Evolutionary conservation across 768 basidiomycete genomes (phyloP), one percentile per base, ranked within the genome.

Genomic region (Collybiopsis luxurians): DNA sequence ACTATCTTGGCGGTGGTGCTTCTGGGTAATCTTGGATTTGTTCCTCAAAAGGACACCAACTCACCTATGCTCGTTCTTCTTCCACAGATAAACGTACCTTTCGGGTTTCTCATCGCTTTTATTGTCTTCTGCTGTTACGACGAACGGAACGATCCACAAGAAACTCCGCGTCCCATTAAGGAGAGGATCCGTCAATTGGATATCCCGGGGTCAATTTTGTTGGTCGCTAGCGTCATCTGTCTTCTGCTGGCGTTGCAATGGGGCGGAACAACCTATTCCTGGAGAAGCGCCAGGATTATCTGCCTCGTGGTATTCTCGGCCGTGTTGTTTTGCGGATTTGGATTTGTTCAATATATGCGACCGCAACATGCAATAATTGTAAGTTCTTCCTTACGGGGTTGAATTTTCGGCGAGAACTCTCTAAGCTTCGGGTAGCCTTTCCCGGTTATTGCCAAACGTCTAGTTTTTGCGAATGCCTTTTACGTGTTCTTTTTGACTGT

Each of bases 241-340:
- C 59, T 61, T 1, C 60, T 63, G 42, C 66, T 79, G 4, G 72
- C 78, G 4, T 64, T 80, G 0, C 73, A 77, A 53, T 77, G 75
- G 74, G 79, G 78, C 24, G 78, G 79, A 0, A 71, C 74, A 60
- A 63, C 65, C n/a, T 73, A 75, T 59, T 62, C 74, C 0, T 81
- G 79, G 79, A 61, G 56, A 47, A 69, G 71, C 45, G 15, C 38
- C 36, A 28, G 23, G n/a, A 27, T 54, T 17, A 13, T 45, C 11
- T 45, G 44, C 21, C 44, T 45, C 13, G 21, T 45, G n/a, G 13
- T 24, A 4, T 27, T 24, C 19, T 21, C 44, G 7, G 44, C 24
- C 12, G 24, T 45, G 12, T 21, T 45, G 24, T 9, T 45, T 45
- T 45, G 44, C 24, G 44, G 4, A 21, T 45, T 45, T 24, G 44